These are phyloP conservation scores for Candida ponderosae DNA, from an alignment of 805 yeast species.

Conservation along the genomic window DNA sequence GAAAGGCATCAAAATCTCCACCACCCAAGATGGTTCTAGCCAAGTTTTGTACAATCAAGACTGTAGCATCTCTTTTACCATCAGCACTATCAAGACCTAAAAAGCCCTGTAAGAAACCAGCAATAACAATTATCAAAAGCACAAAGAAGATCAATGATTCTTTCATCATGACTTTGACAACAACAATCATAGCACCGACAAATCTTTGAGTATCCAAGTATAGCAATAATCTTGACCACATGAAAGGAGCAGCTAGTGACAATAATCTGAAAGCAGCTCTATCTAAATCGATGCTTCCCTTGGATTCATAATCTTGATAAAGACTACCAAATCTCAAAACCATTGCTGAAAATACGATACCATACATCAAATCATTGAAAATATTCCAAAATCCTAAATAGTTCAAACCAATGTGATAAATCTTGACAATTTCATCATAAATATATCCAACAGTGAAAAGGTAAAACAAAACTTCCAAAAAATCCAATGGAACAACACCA, in stretches of 20 bases:
- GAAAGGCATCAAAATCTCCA: constrained; percentile 64
- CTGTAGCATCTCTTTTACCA: constrained; percentile 72
- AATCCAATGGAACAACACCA: constrained; percentile 27
- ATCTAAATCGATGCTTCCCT: constrained; percentile 30
- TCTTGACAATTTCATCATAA: constrained; percentile 59
- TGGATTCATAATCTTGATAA: constrained; percentile 16
- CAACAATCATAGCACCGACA: constrained; percentile 86
- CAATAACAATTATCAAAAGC: constrained; percentile 55
- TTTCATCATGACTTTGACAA: constrained; percentile 77
- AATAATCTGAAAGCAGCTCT: constrained; percentile 59
- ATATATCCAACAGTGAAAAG: constrained; percentile 60
- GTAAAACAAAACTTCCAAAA: constrained; percentile 50
- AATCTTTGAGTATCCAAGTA: constrained; percentile 74
- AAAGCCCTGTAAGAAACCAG: constrained; percentile 84
- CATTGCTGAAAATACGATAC: constrained; percentile 44
- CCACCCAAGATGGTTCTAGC: constrained; percentile 68
- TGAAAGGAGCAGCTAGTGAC: constrained; percentile 77
- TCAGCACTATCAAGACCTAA: constrained; percentile 83
- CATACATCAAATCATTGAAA: constrained; percentile 66
- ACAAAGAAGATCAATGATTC: constrained; percentile 82
- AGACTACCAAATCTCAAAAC: constrained; percentile 39
- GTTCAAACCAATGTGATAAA: constrained; percentile 67
- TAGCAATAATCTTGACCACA: constrained; percentile 75
- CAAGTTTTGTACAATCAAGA: constrained; percentile 52
- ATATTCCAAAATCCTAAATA: constrained; percentile 75